Base-by-base conservation (phyloP, 805 yeast genomes). In the Schwanniomyces vanrijiae region DNA sequence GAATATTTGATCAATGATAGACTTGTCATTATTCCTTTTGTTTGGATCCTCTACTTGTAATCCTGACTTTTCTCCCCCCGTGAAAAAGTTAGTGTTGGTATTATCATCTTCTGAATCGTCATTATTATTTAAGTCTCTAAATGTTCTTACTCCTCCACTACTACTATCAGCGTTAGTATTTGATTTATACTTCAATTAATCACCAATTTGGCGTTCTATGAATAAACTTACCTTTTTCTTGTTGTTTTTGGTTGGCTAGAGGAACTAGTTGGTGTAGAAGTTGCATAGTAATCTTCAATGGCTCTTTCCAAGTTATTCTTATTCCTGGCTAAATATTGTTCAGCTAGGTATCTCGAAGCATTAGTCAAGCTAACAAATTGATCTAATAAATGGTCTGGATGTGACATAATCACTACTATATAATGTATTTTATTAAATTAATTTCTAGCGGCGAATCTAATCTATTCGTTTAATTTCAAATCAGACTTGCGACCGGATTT, bases 11-110 rank as follows among this genome's bases (percentile, higher is more conserved):
- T 82, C 86, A 48, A 87, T 69, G 33, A 87, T 43, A 71, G 68
- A 54, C 71, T 76, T 56, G 71, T 69, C 40, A 75, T 66, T 51
- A 44, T 59, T 69, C 43, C 71, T 68, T 33, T 58, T 57, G 37
- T 66, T 66, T 47, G 94, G 94, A 58, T 87, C 87, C 55, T 88
- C 89, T 18, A 88, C 91, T 62, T 86, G 87, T 52, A 88, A 70
- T 4, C 83, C 94, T 1, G 91, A 85, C 48, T 88, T 87, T 62
- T 86, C 91, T 20, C 78, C 89, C 13, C 84, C 84, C 0, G 88
- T 84, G 65, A 80, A 83, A 50, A 83, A 78, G 56, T 83, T 81
- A 25, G 64, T 65, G 44, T 67, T 61, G 47, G 84, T 78, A 33
- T 76, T 77, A 48, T 80, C 84, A 51, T 78, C 82, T n/a, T 73